A percentile compares a stretch with the other conserved stretches of the same genome.
These are phyloP conservation scores for Pseudogymnoascus sp. DNA, from an alignment of 2,329 filamentous ascomycete genomes.

Conservation along the genomic window DNA sequence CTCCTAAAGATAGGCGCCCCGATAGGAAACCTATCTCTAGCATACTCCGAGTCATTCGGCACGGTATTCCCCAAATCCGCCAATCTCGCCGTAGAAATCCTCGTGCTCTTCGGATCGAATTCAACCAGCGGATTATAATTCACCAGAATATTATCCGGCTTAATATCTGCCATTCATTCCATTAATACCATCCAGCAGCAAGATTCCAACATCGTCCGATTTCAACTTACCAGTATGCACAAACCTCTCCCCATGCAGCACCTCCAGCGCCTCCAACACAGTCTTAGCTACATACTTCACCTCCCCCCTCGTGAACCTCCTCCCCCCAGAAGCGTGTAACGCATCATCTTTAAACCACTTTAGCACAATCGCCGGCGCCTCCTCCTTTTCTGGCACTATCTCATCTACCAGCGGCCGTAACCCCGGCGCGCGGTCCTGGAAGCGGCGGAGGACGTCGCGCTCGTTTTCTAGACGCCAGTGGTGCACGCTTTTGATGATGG, in stretches of 20 bases:
- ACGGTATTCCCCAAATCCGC: slow-evolving; percentile 14
- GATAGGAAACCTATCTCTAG: slow-evolving; percentile 16
- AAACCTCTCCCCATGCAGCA: slow-evolving; percentile 21
- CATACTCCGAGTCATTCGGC: slow-evolving; percentile 11
- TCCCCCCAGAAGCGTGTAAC: slow-evolving; percentile 17
- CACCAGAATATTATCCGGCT: slow-evolving; percentile 10
- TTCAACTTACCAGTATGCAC: slow-evolving; percentile 19
- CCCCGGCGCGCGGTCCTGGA: slow-evolving; percentile 14
- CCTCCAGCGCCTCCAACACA: slow-evolving; percentile 20
- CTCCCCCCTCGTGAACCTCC: slow-evolving; percentile 17
- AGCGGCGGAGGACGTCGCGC: slow-evolving; percentile 20
- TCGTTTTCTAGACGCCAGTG: slow-evolving; percentile 21
- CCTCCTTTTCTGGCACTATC: slow-evolving; percentile 14
- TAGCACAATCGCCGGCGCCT: slow-evolving; percentile 21
- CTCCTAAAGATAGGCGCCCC: slow-evolving; percentile 17
- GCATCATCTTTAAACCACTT: slow-evolving; percentile 20
- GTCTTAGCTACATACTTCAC: slow-evolving; percentile 20
- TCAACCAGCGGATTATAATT: slow-evolving; percentile 10
- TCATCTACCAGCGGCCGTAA: slow-evolving; percentile 22
- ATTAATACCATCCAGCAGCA: not conserved
- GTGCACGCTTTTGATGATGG: slow-evolving; percentile 20
- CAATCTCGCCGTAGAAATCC: slow-evolving; percentile 10
- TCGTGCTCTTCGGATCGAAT: not conserved
- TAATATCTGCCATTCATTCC: not conserved
- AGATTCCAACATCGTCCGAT: too few species aligned